phyloP scores from a whole-genome alignment of 2,329 filamentous ascomycete species.

The Colletotrichum aenigma region DNA sequence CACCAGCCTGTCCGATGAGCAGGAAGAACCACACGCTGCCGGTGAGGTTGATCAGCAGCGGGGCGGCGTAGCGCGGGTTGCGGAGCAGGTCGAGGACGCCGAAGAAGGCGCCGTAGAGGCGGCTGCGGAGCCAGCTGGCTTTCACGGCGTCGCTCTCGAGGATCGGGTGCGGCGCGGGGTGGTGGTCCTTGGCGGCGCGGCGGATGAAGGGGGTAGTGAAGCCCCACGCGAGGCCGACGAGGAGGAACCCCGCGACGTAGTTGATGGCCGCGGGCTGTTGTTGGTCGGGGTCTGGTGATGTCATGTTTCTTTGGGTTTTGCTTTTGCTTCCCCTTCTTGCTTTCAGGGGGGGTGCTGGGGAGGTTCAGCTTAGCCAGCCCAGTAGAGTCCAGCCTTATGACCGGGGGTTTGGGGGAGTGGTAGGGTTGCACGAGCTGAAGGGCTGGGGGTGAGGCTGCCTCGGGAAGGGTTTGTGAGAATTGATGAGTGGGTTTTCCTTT shows the following conservation, averaged over 20 bases:
- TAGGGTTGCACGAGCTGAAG: neutral
- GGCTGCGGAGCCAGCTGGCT: constrained; percentile 65
- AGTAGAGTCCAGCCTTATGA: neutral
- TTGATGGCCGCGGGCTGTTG: constrained; percentile 66
- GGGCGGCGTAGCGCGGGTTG: constrained; percentile 84
- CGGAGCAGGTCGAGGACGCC: constrained; percentile 78
- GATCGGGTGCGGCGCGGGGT: constrained; percentile 62
- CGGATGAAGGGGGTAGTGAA: constrained; percentile 93
- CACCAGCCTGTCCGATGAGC: constrained; percentile 89
- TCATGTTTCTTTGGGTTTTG: neutral
- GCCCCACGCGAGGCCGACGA: constrained; percentile 92
- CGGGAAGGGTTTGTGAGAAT: neutral
- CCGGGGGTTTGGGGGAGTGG: neutral
- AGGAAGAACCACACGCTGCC: constrained; percentile 97
- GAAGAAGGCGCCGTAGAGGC: constrained; percentile 70
- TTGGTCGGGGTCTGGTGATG: constrained; percentile 5
- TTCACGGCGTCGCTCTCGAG: constrained; percentile 55
- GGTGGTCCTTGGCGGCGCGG: constrained; percentile 78
- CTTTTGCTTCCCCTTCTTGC: neutral
- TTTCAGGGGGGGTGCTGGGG: neutral
- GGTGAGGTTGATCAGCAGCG: constrained; percentile 85
- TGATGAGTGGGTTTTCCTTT: neutral
- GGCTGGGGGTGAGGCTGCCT: neutral
- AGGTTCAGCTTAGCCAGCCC: neutral
- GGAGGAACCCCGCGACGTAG: constrained; percentile 86